Evolutionary conservation across 805 yeast genomes (phyloP).

Genomic region (Candida boidinii): DNA sequence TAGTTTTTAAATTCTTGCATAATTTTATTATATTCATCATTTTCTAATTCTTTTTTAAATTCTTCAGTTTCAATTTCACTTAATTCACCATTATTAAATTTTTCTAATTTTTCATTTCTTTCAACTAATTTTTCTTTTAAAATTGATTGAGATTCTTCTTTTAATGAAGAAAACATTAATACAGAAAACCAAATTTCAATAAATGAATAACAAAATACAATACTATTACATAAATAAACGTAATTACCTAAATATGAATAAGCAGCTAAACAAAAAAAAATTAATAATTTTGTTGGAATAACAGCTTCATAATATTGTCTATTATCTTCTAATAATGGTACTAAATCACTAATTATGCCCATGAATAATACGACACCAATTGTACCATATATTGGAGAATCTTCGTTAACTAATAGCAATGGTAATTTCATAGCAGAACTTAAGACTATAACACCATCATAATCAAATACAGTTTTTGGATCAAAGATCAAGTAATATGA

Average conservation of each 20-base stretch:
- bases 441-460: conserved; percentile 19
- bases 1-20: conserved; percentile 18
- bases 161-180: conserved; percentile 48
- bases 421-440: conserved; percentile 25
- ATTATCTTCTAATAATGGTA: conserved; percentile 45
- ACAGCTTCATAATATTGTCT: conserved; percentile 45
- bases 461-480: conserved; percentile 20
- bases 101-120: conserved; percentile 13
- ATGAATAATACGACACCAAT: conserved; percentile 37
- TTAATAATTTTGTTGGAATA: conserved; percentile 47
- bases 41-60: conserved; percentile 16
- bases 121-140: conserved; percentile 25
- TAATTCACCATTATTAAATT: conserved; percentile 21
- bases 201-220: conserved; percentile 51
- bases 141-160: conserved; percentile 52
- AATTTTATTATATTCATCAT: conserved; percentile 22
- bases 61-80: conserved; percentile 11
- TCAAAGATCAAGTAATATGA: conserved; percentile 15
- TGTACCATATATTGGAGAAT: conserved; percentile 33
- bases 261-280: conserved; percentile 41
- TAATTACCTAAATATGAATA: conserved; percentile 38
- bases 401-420: conserved; percentile 20
- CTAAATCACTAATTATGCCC: conserved; percentile 42
- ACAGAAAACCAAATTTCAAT: conserved; percentile 66
- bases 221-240: conserved; percentile 48